Conservation (phyloP, 2,329 filamentous ascomycete species). For the Colletotrichum sp. region DNA sequence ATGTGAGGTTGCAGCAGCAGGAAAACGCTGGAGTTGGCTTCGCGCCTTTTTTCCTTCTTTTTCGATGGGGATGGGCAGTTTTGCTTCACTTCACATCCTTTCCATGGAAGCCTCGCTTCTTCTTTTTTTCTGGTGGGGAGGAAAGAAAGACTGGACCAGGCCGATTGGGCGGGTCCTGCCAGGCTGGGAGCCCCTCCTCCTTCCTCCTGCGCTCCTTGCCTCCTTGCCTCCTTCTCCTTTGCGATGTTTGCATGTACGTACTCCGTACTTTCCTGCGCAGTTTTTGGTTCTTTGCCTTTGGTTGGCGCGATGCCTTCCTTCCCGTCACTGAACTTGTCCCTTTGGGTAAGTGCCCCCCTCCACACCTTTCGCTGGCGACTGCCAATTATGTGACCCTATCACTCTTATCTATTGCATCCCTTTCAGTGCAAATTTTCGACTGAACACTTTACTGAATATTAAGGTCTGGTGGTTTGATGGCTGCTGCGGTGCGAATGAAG, state of each 20-base stretch:
- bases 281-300: background rate
- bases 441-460: background rate
- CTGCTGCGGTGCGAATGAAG: background rate
- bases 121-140: background rate
- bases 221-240: background rate
- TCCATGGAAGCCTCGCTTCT: background rate
- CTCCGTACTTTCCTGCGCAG: background rate
- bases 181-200: background rate
- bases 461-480: background rate
- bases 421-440: background rate
- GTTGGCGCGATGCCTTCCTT: background rate
- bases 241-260: background rate
- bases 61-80: background rate
- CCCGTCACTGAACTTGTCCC: background rate
- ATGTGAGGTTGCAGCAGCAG: constrained; percentile 1
- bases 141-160: background rate
- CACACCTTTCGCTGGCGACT: background rate
- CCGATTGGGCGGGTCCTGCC: background rate
- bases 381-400: background rate
- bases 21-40: background rate
- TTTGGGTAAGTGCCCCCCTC: background rate
- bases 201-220: background rate
- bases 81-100: background rate
- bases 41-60: background rate
- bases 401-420: background rate